A percentile compares a stretch with the other conserved stretches of the same genome.
Conservation (phyloP, 352 stramenopile species). For the Detonula confervacea region DNA sequence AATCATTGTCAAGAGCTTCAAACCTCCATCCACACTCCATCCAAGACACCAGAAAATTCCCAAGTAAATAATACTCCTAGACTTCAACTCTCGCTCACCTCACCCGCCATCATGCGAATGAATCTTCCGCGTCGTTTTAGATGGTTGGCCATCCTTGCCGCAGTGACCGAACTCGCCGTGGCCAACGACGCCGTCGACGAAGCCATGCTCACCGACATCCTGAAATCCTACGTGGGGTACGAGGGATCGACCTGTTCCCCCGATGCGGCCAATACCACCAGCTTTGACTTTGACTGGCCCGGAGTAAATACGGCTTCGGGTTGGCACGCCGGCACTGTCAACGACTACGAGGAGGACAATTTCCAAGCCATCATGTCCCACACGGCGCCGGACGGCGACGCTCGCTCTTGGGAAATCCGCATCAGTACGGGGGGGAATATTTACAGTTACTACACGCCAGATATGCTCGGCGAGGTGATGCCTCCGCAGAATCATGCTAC, state of each 20-base stretch:
- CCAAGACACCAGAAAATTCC: too few relatives aligned
- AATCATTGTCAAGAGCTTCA: too few relatives aligned
- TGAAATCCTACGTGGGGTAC: slow-evolving; percentile 10
- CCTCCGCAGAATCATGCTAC: slow-evolving; percentile 25
- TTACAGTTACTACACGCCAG: slow-evolving; percentile 25
- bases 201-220: slow-evolving; percentile 35
- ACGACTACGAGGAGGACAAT: slow-evolving; percentile 16
- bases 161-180: background rate
- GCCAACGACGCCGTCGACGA: slow-evolving; percentile 17
- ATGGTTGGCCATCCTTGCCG: background rate
- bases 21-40: too few relatives aligned
- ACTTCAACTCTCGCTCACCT: too few relatives aligned
- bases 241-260: slow-evolving; percentile 1
- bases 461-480: slow-evolving; percentile 41
- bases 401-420: slow-evolving; percentile 29
- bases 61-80: too few relatives aligned
- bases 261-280: background rate
- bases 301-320: slow-evolving; percentile 16
- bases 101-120: background rate
- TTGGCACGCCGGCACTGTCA: slow-evolving; percentile 6
- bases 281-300: slow-evolving; percentile 31
- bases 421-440: slow-evolving; percentile 52
- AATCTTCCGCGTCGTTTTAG: background rate
- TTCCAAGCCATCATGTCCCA: slow-evolving; percentile 48
- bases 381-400: slow-evolving; percentile 1